These are phyloP conservation scores for Schizophyllum amplum DNA, from an alignment of 1,284 basidiomycete species.

Conservation along the genomic window DNA sequence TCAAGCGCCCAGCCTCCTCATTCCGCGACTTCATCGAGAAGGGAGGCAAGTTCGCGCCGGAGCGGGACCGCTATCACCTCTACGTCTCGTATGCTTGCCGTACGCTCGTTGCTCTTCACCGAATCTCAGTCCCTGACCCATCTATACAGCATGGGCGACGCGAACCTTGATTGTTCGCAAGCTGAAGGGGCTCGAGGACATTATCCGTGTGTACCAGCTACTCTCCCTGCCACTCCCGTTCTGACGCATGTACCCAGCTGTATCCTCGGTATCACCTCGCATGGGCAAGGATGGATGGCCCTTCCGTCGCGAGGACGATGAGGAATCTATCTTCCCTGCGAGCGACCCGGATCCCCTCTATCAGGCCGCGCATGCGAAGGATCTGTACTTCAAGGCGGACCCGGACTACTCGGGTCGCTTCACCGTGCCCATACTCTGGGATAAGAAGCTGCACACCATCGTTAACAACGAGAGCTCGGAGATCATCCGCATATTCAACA, in stretches of 20 bases:
- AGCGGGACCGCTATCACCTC: constrained; percentile 85
- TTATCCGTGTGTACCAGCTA: constrained; percentile 55
- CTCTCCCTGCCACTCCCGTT: constrained; percentile 2
- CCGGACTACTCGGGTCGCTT: constrained; percentile 68
- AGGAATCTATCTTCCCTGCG: constrained; percentile 40
- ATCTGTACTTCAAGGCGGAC: constrained; percentile 78
- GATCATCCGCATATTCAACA: constrained; percentile 90
- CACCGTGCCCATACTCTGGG: constrained; percentile 94
- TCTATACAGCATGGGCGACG: constrained; percentile 79
- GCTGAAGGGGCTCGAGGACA: constrained; percentile 85
- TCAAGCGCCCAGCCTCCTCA: constrained; percentile 65
- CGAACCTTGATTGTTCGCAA: constrained; percentile 83
- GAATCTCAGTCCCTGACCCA: constrained; percentile 1
- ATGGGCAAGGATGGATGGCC: constrained; percentile 87
- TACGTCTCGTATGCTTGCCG: constrained; percentile 78
- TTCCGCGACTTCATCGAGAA: constrained; percentile 74
- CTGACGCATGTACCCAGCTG: constrained; percentile 35
- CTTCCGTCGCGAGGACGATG: constrained; percentile 61
- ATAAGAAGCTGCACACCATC: constrained; percentile 83
- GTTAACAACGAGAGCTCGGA: constrained; percentile 95
- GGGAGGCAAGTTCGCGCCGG: constrained; percentile 73
- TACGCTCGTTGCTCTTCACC: constrained; percentile 30
- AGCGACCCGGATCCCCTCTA: constrained; percentile 70
- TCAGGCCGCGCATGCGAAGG: constrained; percentile 66
- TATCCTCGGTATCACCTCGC: constrained; percentile 79